These are phyloP conservation scores for Nicotiana knightiana DNA, from an alignment of 257 asterid genomes.

Conservation along the genomic window DNA sequence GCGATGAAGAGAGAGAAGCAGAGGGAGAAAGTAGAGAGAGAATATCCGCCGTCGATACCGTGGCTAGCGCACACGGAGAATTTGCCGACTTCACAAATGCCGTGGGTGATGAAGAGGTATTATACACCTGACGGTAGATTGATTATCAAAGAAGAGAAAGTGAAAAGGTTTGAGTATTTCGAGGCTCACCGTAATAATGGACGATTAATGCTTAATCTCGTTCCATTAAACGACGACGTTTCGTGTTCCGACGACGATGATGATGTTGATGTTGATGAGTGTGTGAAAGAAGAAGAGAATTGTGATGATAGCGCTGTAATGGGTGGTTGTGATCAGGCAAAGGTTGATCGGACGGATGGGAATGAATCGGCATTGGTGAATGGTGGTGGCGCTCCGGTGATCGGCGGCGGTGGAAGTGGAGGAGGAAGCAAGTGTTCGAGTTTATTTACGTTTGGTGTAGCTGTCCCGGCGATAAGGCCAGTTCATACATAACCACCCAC, in stretches of 20 bases:
- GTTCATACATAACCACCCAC: slow-evolving; percentile 27
- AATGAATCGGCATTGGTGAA: background rate
- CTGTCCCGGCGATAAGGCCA: slow-evolving; percentile 33
- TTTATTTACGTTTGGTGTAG: slow-evolving; percentile 29
- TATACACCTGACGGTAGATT: slow-evolving; percentile 50
- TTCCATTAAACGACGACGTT: slow-evolving; percentile 32
- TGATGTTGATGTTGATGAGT: background rate
- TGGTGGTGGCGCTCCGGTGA: background rate
- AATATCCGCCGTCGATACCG: slow-evolving; percentile 65
- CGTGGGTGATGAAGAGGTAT: slow-evolving; percentile 57
- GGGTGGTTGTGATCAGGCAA: slow-evolving; percentile 19
- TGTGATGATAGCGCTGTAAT: background rate
- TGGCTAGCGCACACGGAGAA: slow-evolving; percentile 33
- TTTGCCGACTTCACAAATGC: slow-evolving; percentile 38
- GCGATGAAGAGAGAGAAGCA: background rate
- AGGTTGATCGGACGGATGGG: slow-evolving; percentile 8
- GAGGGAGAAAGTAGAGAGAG: slow-evolving; percentile 8
- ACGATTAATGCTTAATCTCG: slow-evolving; percentile 45
- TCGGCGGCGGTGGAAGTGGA: slow-evolving; percentile 17
- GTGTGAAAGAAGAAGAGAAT: too few species aligned
- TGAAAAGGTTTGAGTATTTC: slow-evolving; percentile 49
- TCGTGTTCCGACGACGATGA: background rate
- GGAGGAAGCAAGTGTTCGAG: slow-evolving; percentile 25
- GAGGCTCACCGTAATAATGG: slow-evolving; percentile 54
- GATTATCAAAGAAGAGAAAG: slow-evolving; percentile 53